phyloP scores from a whole-genome alignment of 495 filamentous ascomycete species.

The Xylaria flabelliformis region DNA sequence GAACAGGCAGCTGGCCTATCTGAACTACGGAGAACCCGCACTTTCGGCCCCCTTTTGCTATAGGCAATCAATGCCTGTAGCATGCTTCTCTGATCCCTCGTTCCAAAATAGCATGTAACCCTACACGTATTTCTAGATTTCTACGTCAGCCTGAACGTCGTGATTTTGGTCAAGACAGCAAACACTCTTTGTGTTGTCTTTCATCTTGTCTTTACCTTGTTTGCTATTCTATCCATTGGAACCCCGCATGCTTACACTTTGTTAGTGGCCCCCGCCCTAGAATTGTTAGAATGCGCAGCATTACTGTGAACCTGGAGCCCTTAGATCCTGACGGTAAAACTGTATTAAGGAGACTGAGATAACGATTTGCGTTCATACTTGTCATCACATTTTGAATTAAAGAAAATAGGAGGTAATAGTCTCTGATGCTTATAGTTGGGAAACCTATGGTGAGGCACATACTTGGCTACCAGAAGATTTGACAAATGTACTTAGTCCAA shows the following conservation, averaged over 20 bases:
- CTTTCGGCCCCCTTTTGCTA: no score
- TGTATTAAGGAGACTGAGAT: not conserved
- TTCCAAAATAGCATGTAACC: not conserved
- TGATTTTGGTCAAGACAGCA: not conserved
- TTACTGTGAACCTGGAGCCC: not conserved
- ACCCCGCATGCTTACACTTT: constrained; percentile 9
- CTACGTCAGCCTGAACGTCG: not conserved
- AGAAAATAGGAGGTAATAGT: not conserved
- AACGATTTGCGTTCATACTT: not conserved
- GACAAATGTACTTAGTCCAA: not conserved
- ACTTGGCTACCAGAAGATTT: not conserved
- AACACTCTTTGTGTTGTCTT: not conserved
- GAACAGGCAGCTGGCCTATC: not conserved
- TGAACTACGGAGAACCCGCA: not conserved
- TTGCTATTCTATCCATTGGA: not conserved
- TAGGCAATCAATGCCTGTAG: not conserved
- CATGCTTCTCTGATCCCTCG: not conserved
- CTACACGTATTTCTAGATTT: not conserved
- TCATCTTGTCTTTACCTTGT: not conserved
- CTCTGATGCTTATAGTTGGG: not conserved
- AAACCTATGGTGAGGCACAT: not conserved
- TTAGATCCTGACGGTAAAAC: not conserved
- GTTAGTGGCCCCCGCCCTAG: constrained; percentile 8
- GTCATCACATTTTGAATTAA: not conserved
- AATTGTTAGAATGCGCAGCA: not conserved